Percentiles rank a stretch among this genome's conserved stretches.
These are phyloP conservation scores for Mycena amicta DNA, from an alignment of 768 basidiomycete genomes.

Conservation along the genomic window DNA sequence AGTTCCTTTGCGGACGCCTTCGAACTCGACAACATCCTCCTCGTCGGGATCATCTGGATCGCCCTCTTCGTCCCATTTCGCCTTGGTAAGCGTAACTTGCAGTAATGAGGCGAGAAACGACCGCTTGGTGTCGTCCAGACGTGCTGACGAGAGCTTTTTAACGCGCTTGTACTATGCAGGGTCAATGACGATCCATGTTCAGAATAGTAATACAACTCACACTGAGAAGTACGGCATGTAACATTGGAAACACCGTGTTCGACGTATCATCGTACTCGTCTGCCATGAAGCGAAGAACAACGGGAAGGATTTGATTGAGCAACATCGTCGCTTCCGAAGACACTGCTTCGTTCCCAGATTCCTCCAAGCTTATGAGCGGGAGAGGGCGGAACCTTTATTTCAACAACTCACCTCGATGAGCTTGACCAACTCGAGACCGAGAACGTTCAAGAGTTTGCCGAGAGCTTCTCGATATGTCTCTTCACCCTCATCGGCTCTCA, in stretches of 20 bases:
- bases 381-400: background rate
- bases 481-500: slow-evolving; percentile 81
- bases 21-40: slow-evolving; percentile 83
- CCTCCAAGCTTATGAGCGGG: slow-evolving; percentile 41
- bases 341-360: slow-evolving; percentile 58
- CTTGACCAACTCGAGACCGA: slow-evolving; percentile 83
- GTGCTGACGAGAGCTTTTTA: slow-evolving; percentile 60
- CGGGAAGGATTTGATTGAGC: slow-evolving; percentile 70
- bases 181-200: slow-evolving; percentile 5
- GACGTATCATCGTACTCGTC: slow-evolving; percentile 91
- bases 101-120: slow-evolving; percentile 80
- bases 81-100: slow-evolving; percentile 77
- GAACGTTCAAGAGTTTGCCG: slow-evolving; percentile 78
- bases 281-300: slow-evolving; percentile 85
- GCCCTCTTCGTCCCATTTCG: slow-evolving; percentile 87
- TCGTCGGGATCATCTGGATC: slow-evolving; percentile 85
- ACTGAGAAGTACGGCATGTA: slow-evolving; percentile 70
- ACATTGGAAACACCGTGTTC: slow-evolving; percentile 79
- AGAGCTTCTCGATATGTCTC: slow-evolving; percentile 88
- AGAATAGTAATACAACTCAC: slow-evolving; percentile 48
- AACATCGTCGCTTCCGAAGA: slow-evolving; percentile 64
- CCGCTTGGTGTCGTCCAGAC: slow-evolving; percentile 66
- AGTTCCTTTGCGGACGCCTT: slow-evolving; percentile 88
- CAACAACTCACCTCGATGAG: slow-evolving; percentile 68
- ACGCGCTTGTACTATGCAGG: slow-evolving; percentile 76